A percentile compares a stretch with the other conserved stretches of the same genome.
These are phyloP conservation scores for Chionographis japonica DNA, from an alignment of 106 monocot species.

Conservation along the genomic window DNA sequence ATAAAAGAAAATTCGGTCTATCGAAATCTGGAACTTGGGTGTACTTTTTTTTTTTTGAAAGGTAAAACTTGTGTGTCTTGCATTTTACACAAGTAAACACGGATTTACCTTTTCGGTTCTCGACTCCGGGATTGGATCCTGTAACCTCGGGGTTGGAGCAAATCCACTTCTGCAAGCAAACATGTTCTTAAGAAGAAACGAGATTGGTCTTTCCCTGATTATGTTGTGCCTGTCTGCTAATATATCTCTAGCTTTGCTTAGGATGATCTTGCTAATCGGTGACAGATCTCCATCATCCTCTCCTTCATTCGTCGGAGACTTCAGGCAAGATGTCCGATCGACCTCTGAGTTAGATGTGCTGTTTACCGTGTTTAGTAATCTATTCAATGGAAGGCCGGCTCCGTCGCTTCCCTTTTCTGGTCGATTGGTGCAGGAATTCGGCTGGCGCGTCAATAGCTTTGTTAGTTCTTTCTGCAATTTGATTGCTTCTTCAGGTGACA, in stretches of 20 bases:
- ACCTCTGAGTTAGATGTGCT: constrained; percentile 59
- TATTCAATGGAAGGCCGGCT: constrained; percentile 36
- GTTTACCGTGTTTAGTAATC: constrained; percentile 23
- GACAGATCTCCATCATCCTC: constrained; percentile 47
- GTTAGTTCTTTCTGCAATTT: constrained; percentile 55
- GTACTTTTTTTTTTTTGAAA: too few relatives aligned
- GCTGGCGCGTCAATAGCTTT: constrained; percentile 36
- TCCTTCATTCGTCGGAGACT: constrained; percentile 2
- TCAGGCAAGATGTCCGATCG: constrained; percentile 12
- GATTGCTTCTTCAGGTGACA: constrained; percentile 59
- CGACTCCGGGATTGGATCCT: constrained; percentile 52
- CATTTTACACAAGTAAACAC: too few relatives aligned
- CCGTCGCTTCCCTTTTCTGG: constrained; percentile 17
- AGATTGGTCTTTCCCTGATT: constrained; percentile 45
- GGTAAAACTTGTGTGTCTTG: too few relatives aligned
- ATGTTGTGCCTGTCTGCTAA: constrained; percentile 28
- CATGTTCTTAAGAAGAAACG: constrained; percentile 70
- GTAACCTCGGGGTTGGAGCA: constrained; percentile 39
- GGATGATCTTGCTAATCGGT: constrained; percentile 51
- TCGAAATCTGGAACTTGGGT: neutral
- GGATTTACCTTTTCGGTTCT: constrained; percentile 69
- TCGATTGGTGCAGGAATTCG: constrained; percentile 11
- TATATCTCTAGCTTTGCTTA: constrained; percentile 44
- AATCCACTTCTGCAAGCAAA: constrained; percentile 55
- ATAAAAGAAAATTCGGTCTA: neutral